These are phyloP conservation scores for Orbilia blumenaviensis DNA, from an alignment of 2,329 filamentous ascomycete species.

Conservation along the genomic window DNA sequence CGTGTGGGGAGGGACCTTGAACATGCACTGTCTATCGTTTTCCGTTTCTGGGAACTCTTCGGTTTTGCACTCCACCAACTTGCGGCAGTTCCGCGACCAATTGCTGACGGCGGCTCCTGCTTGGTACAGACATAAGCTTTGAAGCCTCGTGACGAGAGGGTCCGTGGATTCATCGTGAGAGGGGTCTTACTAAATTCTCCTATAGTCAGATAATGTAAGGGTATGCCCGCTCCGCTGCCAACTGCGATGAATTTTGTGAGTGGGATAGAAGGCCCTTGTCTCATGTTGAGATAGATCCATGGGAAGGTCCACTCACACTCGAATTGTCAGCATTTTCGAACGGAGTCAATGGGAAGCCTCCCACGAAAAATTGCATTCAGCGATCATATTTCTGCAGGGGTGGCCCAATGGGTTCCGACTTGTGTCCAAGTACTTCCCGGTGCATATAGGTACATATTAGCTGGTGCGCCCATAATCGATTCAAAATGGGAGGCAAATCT, in stretches of 20 bases:
- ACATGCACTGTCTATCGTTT: not conserved
- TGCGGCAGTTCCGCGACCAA: constrained; percentile 13
- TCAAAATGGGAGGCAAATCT: not conserved
- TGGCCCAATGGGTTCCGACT: not conserved
- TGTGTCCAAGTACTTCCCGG: not conserved
- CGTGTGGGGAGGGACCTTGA: not conserved
- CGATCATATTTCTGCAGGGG: constrained; percentile 1
- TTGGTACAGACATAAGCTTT: not conserved
- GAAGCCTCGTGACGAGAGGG: constrained; percentile 8
- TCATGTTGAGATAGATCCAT: constrained; percentile 41
- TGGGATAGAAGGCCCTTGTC: constrained; percentile 21
- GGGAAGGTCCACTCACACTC: constrained; percentile 41
- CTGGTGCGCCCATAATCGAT: not conserved
- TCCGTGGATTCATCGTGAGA: not conserved
- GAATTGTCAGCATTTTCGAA: not conserved
- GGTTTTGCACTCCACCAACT: not conserved
- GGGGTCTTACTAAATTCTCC: not conserved
- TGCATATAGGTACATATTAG: constrained; percentile 18
- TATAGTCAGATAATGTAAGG: constrained; percentile 14
- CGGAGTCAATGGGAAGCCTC: constrained; percentile 16
- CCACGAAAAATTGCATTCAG: constrained; percentile 25
- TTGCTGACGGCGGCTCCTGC: not conserved
- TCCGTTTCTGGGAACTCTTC: not conserved
- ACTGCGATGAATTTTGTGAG: constrained; percentile 12
- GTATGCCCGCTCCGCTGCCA: not conserved